A percentile compares a stretch with the other conserved stretches of the same genome.
phyloP scores from a whole-genome alignment of 345 rosid species.

The Gossypioides kirkii region DNA sequence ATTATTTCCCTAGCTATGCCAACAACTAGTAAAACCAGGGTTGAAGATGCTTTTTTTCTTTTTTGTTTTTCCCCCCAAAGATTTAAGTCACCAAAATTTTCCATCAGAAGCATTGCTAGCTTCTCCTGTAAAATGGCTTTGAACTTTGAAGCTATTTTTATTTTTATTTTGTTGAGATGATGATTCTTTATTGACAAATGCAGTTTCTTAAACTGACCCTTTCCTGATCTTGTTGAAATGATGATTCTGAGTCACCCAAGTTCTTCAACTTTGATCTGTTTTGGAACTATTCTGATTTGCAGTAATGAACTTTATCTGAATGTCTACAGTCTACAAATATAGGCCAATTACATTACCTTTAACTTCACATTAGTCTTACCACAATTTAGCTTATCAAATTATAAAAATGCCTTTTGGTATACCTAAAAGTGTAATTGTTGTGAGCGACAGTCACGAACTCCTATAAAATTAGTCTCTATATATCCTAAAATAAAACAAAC shows the following conservation, averaged over 20 bases:
- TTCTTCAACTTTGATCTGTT: conserved; percentile 3
- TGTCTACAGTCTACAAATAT: too few species aligned
- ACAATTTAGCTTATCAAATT: too few species aligned
- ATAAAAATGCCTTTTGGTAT: too few species aligned
- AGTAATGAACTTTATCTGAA: too few species aligned
- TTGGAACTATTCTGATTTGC: neutral
- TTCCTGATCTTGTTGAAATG: neutral
- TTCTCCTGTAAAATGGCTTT: neutral
- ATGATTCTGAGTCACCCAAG: neutral
- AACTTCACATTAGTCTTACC: too few species aligned
- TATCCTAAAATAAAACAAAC: too few species aligned
- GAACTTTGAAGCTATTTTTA: neutral
- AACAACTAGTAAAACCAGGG: neutral
- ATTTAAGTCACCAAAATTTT: neutral
- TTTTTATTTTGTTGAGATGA: too few species aligned
- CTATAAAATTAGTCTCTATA: too few species aligned
- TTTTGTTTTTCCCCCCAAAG: neutral
- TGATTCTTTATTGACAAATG: neutral
- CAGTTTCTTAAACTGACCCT: conserved; percentile 6
- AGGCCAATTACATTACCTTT: too few species aligned
- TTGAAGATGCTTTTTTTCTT: neutral
- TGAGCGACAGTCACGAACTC: too few species aligned
- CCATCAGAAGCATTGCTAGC: neutral
- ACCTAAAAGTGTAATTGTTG: too few species aligned
- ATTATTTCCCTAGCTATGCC: neutral